Evolutionary conservation across 2,329 filamentous ascomycete genomes (phyloP).

Genomic region (Pyrenophora seminiperda): DNA sequence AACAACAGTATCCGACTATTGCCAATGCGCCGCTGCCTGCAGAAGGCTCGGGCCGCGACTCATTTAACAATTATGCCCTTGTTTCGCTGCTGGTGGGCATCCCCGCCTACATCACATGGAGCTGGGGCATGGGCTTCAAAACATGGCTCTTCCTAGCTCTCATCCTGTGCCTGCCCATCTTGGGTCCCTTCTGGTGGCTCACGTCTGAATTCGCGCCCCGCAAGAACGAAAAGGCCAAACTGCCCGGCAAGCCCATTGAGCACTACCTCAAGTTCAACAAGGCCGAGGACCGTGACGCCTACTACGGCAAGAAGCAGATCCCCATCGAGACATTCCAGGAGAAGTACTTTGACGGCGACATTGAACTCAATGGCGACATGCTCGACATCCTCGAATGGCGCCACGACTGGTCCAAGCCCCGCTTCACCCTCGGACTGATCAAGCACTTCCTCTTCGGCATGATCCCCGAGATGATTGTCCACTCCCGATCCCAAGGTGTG

Average conservation of each 20-base stretch:
- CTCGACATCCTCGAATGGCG: conserved; percentile 90
- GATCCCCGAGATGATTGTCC: conserved; percentile 88
- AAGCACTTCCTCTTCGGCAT: conserved; percentile 87
- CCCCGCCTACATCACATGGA: conserved; percentile 81
- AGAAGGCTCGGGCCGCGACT: conserved; percentile 81
- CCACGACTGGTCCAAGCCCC: conserved; percentile 96
- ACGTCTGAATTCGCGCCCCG: conserved; percentile 82
- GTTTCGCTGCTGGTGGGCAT: conserved; percentile 70
- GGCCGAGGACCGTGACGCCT: conserved; percentile 65
- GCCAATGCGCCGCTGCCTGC: conserved; percentile 93
- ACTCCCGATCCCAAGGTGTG: conserved; percentile 84
- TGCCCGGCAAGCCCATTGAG: conserved; percentile 85
- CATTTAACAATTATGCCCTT: conserved; percentile 83
- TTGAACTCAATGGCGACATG: conserved; percentile 92
- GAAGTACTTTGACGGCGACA: conserved; percentile 95
- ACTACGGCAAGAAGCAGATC: conserved; percentile 78
- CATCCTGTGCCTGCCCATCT: conserved; percentile 77
- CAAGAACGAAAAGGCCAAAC: conserved; percentile 88
- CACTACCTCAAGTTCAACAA: conserved; percentile 85
- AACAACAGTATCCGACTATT: conserved; percentile 76
- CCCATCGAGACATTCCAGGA: conserved; percentile 94
- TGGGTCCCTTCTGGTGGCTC: conserved; percentile 80
- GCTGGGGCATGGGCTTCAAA: conserved; percentile 82
- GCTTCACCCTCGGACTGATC: conserved; percentile 84
- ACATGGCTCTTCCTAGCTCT: conserved; percentile 86